These are phyloP conservation scores for Boehmeria nivea DNA, from an alignment of 306 rosid genomes.

Conservation along the genomic window DNA sequence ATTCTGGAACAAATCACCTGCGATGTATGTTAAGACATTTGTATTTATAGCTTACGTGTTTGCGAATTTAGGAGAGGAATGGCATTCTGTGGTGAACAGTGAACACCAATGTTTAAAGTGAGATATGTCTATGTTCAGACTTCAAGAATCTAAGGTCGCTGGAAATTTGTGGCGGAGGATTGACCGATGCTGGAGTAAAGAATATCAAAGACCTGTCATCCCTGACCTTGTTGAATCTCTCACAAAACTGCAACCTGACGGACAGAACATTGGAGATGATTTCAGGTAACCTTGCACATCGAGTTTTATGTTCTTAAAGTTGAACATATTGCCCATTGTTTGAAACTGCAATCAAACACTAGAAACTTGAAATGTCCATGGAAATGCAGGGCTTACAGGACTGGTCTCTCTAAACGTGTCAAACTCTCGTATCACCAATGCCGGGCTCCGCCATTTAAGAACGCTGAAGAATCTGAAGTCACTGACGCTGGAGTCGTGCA, in stretches of 20 bases:
- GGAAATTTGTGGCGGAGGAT: slow-evolving; percentile 90
- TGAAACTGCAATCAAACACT: not conserved
- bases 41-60: not conserved
- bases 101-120: not conserved
- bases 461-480: slow-evolving; percentile 73
- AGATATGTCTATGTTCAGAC: slow-evolving; percentile 39
- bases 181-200: slow-evolving; percentile 88
- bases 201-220: slow-evolving; percentile 82
- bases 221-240: slow-evolving; percentile 68
- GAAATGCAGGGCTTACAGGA: slow-evolving; percentile 63
- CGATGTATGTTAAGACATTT: slow-evolving; percentile 41
- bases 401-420: slow-evolving; percentile 73
- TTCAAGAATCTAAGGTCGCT: slow-evolving; percentile 82
- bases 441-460: slow-evolving; percentile 73
- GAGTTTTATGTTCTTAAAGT: too few relatives aligned
- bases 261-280: slow-evolving; percentile 76
- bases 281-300: slow-evolving; percentile 83
- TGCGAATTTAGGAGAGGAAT: not conserved
- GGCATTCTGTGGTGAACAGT: not conserved
- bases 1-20: slow-evolving; percentile 68
- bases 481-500: slow-evolving; percentile 77
- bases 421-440: slow-evolving; percentile 61
- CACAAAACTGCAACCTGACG: slow-evolving; percentile 83
- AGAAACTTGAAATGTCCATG: slow-evolving; percentile 4
- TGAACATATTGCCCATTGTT: not conserved